Evolutionary conservation across 768 basidiomycete genomes (phyloP).

Genomic region (Omphalotus guepiniiformis): DNA sequence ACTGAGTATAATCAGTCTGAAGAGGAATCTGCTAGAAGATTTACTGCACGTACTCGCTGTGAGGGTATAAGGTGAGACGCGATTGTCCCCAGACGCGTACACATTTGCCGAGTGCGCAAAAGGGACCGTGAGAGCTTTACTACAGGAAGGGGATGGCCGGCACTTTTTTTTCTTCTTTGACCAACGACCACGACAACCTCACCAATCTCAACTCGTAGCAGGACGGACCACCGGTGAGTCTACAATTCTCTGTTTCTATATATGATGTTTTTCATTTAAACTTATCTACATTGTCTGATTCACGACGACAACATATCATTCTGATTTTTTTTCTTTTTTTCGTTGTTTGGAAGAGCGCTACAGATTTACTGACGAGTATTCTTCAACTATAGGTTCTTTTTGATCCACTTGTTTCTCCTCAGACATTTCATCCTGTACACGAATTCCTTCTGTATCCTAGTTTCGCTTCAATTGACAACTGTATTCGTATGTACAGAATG

Average conservation of each 20-base stretch:
- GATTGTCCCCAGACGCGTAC: no score
- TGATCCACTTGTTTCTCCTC: conserved; percentile 8
- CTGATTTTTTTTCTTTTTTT: conserved; percentile 25
- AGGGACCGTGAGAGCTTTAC: no score
- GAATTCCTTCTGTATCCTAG: conserved; percentile 22
- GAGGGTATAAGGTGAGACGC: no score
- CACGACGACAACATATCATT: conserved; percentile 7
- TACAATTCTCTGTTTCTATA: conserved; percentile 6
- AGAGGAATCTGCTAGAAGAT: not conserved
- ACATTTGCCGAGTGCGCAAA: no score
- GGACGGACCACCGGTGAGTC: conserved; percentile 10
- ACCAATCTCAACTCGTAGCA: not conserved
- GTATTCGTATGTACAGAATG: conserved; percentile 1
- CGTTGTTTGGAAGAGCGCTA: conserved; percentile 9
- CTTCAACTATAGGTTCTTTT: not conserved
- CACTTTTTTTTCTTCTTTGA: no score
- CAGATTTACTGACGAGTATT: conserved; percentile 15
- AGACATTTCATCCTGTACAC: conserved; percentile 20
- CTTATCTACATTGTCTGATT: conserved; percentile 94
- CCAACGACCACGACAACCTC: conserved; percentile 9
- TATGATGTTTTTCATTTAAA: conserved; percentile 54
- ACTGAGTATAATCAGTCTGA: conserved; percentile 34
- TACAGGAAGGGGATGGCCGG: no score
- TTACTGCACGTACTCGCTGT: no score
- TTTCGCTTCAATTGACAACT: no score